Percentiles rank a stretch among this genome's conserved stretches.
Evolutionary conservation across 495 filamentous ascomycete genomes (phyloP).

Genomic region (Aspergillus bertholletiae): DNA sequence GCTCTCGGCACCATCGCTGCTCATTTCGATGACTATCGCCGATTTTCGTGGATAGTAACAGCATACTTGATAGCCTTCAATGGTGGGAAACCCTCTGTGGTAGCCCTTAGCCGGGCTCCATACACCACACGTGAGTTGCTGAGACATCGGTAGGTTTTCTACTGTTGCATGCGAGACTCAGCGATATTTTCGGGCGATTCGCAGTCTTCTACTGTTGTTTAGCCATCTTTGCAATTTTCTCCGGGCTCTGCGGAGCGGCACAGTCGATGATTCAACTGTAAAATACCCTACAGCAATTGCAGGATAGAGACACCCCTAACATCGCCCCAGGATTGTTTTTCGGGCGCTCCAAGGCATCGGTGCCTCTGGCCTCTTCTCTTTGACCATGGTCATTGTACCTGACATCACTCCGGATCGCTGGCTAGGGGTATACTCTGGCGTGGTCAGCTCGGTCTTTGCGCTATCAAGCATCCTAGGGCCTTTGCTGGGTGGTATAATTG

Average conservation of each 20-base stretch:
- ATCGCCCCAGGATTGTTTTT: slow-evolving; percentile 1
- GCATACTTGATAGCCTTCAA: slow-evolving; percentile 6
- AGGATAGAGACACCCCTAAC: not conserved
- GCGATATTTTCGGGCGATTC: not conserved
- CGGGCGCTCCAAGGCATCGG: slow-evolving; percentile 7
- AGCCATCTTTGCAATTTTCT: slow-evolving; percentile 4
- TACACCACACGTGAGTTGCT: not conserved
- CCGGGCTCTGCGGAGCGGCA: not conserved
- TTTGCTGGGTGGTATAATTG: slow-evolving; percentile 5
- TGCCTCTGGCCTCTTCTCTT: slow-evolving; percentile 1
- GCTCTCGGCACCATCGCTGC: not conserved
- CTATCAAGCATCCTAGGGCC: slow-evolving; percentile 3
- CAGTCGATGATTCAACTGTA: slow-evolving; percentile 2
- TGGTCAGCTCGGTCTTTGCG: slow-evolving; percentile 7
- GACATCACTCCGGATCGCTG: not conserved
- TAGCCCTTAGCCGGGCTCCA: too few species aligned
- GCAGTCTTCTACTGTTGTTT: not conserved
- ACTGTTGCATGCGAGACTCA: slow-evolving; percentile 1
- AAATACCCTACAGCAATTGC: not conserved
- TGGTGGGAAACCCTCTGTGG: not conserved
- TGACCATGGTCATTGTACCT: not conserved
- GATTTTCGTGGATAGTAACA: slow-evolving; percentile 2
- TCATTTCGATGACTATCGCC: not conserved
- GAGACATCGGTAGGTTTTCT: not conserved
- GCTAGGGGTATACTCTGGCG: not conserved